These are phyloP conservation scores for Asterophora parasitica DNA, from an alignment of 768 basidiomycete species.

Conservation along the genomic window DNA sequence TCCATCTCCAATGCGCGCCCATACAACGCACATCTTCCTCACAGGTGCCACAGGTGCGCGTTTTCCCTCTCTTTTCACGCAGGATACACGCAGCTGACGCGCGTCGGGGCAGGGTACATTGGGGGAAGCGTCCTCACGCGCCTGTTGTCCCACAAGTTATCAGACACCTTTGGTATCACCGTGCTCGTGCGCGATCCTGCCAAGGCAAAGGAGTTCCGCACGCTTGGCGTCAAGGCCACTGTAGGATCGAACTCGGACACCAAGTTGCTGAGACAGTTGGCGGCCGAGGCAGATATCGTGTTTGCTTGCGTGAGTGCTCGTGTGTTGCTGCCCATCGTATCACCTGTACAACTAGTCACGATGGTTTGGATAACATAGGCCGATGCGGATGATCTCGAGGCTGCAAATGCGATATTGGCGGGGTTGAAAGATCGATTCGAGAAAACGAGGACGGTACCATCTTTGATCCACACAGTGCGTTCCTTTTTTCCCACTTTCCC, in stretches of 20 bases:
- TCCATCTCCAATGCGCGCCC: constrained; percentile 5
- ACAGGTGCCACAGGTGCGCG: constrained; percentile 43
- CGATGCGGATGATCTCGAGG: constrained; percentile 34
- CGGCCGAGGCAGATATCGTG: constrained; percentile 41
- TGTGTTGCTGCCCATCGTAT: too few species aligned
- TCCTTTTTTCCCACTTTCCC: too few species aligned
- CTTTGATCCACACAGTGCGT: constrained; percentile 41
- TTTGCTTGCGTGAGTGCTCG: constrained; percentile 36
- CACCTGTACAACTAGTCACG: background rate
- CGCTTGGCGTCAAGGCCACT: constrained; percentile 32
- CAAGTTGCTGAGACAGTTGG: constrained; percentile 31
- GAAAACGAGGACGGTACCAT: constrained; percentile 27
- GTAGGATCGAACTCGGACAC: constrained; percentile 38
- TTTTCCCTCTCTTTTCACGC: background rate
- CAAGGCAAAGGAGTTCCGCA: constrained; percentile 31
- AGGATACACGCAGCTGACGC: background rate
- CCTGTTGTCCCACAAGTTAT: constrained; percentile 39
- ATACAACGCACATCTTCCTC: constrained; percentile 34
- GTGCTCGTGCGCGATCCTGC: constrained; percentile 39
- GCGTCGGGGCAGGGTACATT: constrained; percentile 42
- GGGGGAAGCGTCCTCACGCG: constrained; percentile 48
- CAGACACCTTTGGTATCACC: constrained; percentile 38
- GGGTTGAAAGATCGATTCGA: constrained; percentile 32
- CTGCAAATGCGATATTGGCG: constrained; percentile 33
- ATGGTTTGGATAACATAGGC: constrained; percentile 21